These are phyloP conservation scores for Carpinus viminea DNA, from an alignment of 306 rosid genomes.

Conservation along the genomic window DNA sequence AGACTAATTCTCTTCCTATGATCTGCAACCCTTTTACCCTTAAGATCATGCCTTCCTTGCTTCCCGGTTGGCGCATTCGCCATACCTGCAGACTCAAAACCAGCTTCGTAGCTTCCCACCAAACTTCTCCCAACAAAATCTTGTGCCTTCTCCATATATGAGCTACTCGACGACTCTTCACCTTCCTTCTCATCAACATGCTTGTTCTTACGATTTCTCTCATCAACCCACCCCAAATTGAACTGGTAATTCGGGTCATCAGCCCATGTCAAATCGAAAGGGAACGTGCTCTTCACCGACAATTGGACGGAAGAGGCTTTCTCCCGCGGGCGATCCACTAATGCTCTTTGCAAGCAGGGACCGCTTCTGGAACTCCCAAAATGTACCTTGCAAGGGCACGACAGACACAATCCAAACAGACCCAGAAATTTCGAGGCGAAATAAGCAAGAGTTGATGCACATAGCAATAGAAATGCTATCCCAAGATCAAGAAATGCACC, in stretches of 20 bases:
- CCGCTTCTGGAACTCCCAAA: constrained; percentile 35
- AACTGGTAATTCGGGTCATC: constrained; percentile 13
- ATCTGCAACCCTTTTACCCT: constrained; percentile 16
- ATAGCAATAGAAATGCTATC: constrained; percentile 39
- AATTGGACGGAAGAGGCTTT: constrained; percentile 34
- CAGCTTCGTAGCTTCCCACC: not conserved
- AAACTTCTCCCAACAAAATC: constrained; percentile 15
- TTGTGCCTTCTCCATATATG: constrained; percentile 3
- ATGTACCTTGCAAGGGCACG: constrained; percentile 46
- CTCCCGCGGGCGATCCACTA: constrained; percentile 35
- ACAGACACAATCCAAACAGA: constrained; percentile 45
- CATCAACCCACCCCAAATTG: not conserved
- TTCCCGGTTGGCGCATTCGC: constrained; percentile 12
- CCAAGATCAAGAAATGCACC: constrained; percentile 58
- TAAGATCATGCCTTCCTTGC: constrained; percentile 21
- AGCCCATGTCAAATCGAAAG: constrained; percentile 32
- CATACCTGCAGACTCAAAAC: constrained; percentile 2
- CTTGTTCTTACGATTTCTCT: constrained; percentile 21
- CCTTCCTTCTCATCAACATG: constrained; percentile 32
- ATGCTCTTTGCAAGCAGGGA: constrained; percentile 38
- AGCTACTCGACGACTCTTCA: constrained; percentile 21
- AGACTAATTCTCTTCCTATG: constrained; percentile 31
- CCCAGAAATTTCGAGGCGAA: constrained; percentile 43
- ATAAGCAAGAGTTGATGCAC: constrained; percentile 39
- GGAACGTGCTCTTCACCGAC: constrained; percentile 30